Conservation (phyloP, 805 yeast species). For the Ogataea pini region DNA sequence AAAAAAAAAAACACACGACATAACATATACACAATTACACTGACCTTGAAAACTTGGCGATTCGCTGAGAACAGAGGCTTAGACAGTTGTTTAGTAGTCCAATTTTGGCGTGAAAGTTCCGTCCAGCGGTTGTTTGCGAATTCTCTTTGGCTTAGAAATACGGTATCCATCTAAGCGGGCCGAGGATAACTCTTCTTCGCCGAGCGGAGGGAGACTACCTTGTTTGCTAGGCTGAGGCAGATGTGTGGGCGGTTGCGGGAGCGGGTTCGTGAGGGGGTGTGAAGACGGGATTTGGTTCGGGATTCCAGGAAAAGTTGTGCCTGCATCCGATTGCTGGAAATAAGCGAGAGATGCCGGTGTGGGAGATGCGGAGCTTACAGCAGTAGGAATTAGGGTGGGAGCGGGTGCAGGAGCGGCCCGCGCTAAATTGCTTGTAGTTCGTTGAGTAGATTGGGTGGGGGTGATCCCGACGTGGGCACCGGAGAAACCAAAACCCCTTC, state of each 20-base stretch:
- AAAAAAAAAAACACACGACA: not conserved
- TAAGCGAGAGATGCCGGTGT: not conserved
- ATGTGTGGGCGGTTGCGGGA: constrained; percentile 1
- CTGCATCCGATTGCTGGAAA: not conserved
- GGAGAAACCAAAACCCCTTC: not conserved
- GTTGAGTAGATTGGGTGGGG: not conserved
- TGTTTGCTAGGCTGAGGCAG: constrained; percentile 20
- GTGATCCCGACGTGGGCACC: not conserved
- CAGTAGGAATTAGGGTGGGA: too few species aligned
- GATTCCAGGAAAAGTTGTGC: not conserved
- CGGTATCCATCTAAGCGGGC: not conserved
- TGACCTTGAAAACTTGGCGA: not conserved
- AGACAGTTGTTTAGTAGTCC: constrained; percentile 13
- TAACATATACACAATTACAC: not conserved
- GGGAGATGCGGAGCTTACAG: not conserved
- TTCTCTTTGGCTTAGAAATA: not conserved
- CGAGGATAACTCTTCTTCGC: not conserved
- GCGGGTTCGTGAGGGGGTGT: not conserved
- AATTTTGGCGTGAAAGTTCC: constrained; percentile 17
- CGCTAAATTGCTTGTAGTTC: constrained; percentile 7
- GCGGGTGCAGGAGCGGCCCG: not conserved
- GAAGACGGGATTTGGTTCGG: constrained; percentile 5
- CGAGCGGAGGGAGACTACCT: constrained; percentile 20
- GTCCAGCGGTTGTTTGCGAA: not conserved
- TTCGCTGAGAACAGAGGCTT: constrained; percentile 4